Percentiles rank a stretch among this genome's conserved stretches.
Evolutionary conservation across 2,329 filamentous ascomycete genomes (phyloP).

Genomic region (Didymellaceae sp.): DNA sequence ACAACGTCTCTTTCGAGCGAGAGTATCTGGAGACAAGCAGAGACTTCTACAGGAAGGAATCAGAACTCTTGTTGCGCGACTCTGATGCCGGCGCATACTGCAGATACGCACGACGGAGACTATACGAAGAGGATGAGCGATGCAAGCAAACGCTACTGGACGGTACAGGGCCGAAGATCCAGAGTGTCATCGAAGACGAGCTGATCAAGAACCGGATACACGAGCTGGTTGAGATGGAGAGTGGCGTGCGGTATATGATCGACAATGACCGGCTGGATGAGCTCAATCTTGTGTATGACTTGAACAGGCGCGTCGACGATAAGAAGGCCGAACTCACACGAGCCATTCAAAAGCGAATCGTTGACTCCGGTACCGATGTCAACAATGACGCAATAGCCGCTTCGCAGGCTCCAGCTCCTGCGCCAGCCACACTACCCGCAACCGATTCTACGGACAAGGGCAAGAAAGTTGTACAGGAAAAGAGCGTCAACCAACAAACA

Average conservation of each 20-base stretch:
- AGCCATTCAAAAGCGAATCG: conserved; percentile 75
- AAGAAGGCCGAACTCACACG: conserved; percentile 73
- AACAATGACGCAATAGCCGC: conserved; percentile 69
- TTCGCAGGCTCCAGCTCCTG: conserved; percentile 60
- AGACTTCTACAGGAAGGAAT: conserved; percentile 78
- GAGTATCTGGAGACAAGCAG: conserved; percentile 75
- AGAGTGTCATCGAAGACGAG: conserved; percentile 77
- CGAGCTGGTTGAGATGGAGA: conserved; percentile 86
- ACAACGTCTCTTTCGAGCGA: conserved; percentile 81
- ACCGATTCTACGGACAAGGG: conserved; percentile 60
- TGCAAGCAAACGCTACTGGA: conserved; percentile 82
- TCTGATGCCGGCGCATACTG: conserved; percentile 85
- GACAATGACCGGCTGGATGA: conserved; percentile 85
- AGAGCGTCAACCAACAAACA: conserved; percentile 75
- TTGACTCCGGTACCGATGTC: conserved; percentile 81
- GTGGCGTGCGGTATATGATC: conserved; percentile 86
- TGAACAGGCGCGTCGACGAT: conserved; percentile 78
- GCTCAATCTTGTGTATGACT: conserved; percentile 78
- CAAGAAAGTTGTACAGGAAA: conserved; percentile 53
- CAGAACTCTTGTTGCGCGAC: conserved; percentile 74
- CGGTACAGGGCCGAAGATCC: conserved; percentile 74
- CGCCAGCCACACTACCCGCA: conserved; percentile 37
- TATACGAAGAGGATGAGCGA: conserved; percentile 81
- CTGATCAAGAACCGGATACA: conserved; percentile 78
- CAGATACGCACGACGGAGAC: conserved; percentile 72